A percentile compares a stretch with the other conserved stretches of the same genome.
phyloP scores from a whole-genome alignment of 2,329 filamentous ascomycete species.

The Nemania sp. region DNA sequence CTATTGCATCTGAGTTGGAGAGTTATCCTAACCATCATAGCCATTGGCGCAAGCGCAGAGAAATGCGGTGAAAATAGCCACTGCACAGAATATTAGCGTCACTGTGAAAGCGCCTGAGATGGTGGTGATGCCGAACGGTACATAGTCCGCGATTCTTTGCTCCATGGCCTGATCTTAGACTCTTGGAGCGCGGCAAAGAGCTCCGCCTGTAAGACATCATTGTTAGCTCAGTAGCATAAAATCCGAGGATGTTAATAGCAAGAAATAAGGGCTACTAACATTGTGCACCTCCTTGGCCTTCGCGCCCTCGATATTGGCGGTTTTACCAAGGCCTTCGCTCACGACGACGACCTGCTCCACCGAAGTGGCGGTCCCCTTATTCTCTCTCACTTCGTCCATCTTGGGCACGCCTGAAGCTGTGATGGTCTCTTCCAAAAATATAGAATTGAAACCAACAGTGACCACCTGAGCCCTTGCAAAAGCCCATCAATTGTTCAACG shows the following conservation, averaged over 20 bases:
- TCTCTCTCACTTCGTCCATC: constrained; percentile 12
- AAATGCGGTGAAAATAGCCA: constrained; percentile 49
- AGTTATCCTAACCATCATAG: constrained; percentile 45
- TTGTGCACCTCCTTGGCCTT: constrained; percentile 48
- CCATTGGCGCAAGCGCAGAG: constrained; percentile 53
- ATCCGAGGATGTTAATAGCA: background rate
- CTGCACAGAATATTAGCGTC: constrained; percentile 30
- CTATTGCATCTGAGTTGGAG: background rate
- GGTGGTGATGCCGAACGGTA: constrained; percentile 40
- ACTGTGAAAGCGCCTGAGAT: background rate
- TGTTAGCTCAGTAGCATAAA: background rate
- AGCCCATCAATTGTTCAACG: constrained; percentile 4
- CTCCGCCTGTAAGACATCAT: constrained; percentile 44
- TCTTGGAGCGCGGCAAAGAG: constrained; percentile 52
- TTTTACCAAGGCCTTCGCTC: constrained; percentile 36
- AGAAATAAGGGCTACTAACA: constrained; percentile 31
- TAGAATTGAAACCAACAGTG: background rate
- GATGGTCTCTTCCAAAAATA: background rate
- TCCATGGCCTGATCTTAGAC: constrained; percentile 48
- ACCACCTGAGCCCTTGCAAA: background rate
- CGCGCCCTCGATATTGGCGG: constrained; percentile 37
- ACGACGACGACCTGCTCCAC: constrained; percentile 31
- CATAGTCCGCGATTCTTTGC: constrained; percentile 46
- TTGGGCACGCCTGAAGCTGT: background rate
- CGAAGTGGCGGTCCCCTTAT: constrained; percentile 21